Evolutionary conservation across 371 early-diverging fungal species (phyloP), one percentile per base, ranked within the genome.

Genomic region (Actinomortierella wolfii): DNA sequence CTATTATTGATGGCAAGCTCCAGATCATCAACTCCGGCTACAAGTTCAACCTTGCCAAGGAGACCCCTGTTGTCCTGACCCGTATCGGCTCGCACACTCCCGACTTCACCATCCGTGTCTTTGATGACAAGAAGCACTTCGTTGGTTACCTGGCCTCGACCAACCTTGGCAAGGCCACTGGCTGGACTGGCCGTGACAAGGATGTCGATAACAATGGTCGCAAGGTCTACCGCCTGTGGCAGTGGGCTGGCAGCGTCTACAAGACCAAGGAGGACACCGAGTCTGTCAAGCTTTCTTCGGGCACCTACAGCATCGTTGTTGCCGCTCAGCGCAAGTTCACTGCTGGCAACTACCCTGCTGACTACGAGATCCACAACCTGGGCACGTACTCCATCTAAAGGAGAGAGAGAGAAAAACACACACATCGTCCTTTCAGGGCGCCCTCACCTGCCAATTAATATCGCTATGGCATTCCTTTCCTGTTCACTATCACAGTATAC

Each of bases 311-410:
- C 54, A 60, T 69, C 26, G 53, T 59, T 13, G 60, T 69, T 11
- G 59, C 64, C 39, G 49, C 64, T n/a, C 69, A 69, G 60, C 63
- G 44, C 56, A 63, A 69, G 64, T 57, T 69, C 46, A 53, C 51
- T 50, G 59, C 48, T 40, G 69, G 69, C 34, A 45, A 47, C 6
- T 69, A 47, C 57, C 69, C 69, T 47, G 54, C 28, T 26, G 69
- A 69, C 54, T 69, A 53, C 49, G 69, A 69, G 64, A 21, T 52
- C 29, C 26, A 14, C 15, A 52, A 52, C 53, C 3, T 47, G 47
- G 47, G 47, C 15, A 18, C 34, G 34, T 34, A 34, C 34, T 6
- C 34, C 34, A 34, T 34, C 34, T 34, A 34, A 34, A 34, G n/a
- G n/a, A n/a, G n/a, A n/a, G n/a, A n/a, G n/a, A n/a, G n/a, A n/a